A percentile compares a stretch with the other conserved stretches of the same genome.
Evolutionary conservation across 1,139 yeast species (phyloP).

Genomic region (Hyphopichia buzzinii): DNA sequence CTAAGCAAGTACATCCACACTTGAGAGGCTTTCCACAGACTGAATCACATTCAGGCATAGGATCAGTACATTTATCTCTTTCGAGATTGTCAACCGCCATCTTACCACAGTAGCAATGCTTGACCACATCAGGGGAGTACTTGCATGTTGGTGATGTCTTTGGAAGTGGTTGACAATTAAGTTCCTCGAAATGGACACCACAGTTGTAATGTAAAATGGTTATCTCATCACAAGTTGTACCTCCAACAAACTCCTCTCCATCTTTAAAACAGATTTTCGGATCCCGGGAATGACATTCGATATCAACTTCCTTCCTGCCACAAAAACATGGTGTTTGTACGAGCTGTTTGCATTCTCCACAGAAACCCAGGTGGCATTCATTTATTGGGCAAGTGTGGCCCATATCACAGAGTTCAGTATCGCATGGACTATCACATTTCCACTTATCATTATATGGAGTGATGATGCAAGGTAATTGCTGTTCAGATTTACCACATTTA

Average conservation of each 20-base stretch:
- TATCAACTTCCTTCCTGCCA: conserved; percentile 49
- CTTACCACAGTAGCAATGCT: conserved; percentile 77
- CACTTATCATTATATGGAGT: conserved; percentile 71
- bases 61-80: conserved; percentile 66
- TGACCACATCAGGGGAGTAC: conserved; percentile 54
- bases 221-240: conserved; percentile 52
- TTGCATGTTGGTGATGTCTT: conserved; percentile 51
- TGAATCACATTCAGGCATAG: conserved; percentile 70
- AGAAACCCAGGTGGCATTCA: conserved; percentile 64
- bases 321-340: conserved; percentile 65
- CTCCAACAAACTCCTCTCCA: conserved; percentile 56
- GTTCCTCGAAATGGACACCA: conserved; percentile 58
- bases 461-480: conserved; percentile 69
- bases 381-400: conserved; percentile 56
- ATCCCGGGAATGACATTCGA: conserved; percentile 50
- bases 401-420: conserved; percentile 64
- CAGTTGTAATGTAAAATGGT: conserved; percentile 61
- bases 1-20: conserved; percentile 74
- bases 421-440: conserved; percentile 65
- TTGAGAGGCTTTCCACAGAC: conserved; percentile 59
- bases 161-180: conserved; percentile 58
- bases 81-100: conserved; percentile 22
- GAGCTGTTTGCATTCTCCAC: conserved; percentile 60
- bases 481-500: conserved; percentile 66
- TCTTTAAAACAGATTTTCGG: conserved; percentile 25